phyloP scores from a whole-genome alignment of 441 rosid genomes.

The Euphorbia schlechtendalii region DNA sequence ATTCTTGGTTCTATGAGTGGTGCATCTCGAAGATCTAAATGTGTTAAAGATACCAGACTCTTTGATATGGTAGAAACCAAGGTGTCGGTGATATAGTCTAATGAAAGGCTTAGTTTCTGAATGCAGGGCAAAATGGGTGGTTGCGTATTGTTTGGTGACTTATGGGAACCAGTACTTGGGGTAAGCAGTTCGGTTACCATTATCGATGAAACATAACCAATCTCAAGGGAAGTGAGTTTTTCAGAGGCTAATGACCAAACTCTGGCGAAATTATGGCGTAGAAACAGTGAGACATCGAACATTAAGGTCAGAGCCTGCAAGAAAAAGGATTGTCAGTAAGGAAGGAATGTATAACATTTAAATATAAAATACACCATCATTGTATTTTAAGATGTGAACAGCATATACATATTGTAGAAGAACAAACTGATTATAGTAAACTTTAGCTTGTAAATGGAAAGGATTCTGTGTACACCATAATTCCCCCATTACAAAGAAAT shows the following conservation, averaged over 20 bases:
- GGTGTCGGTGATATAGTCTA: slow-evolving; percentile 69
- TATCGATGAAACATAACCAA: slow-evolving; percentile 69
- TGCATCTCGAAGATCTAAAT: slow-evolving; percentile 83
- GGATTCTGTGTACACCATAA: neutral
- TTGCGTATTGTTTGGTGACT: slow-evolving; percentile 26
- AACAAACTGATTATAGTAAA: neutral
- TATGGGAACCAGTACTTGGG: slow-evolving; percentile 35
- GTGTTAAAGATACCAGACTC: slow-evolving; percentile 54
- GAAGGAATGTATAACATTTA: slow-evolving; percentile 5
- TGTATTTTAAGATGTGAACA: slow-evolving; percentile 1
- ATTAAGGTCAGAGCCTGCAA: slow-evolving; percentile 61
- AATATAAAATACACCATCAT: slow-evolving; percentile 1
- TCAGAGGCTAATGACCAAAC: slow-evolving; percentile 67
- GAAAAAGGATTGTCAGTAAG: slow-evolving; percentile 12
- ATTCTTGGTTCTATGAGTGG: slow-evolving; percentile 65
- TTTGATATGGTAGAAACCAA: slow-evolving; percentile 64
- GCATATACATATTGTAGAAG: neutral
- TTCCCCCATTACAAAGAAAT: neutral
- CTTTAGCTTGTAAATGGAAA: neutral
- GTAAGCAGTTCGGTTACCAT: slow-evolving; percentile 69
- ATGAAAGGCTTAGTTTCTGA: slow-evolving; percentile 62
- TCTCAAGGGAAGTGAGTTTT: slow-evolving; percentile 75
- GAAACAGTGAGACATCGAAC: slow-evolving; percentile 70
- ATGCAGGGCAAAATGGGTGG: slow-evolving; percentile 51
- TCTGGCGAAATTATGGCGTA: slow-evolving; percentile 52